phyloP scores from a whole-genome alignment of 345 rosid genomes.

The Brassica juncea region DNA sequence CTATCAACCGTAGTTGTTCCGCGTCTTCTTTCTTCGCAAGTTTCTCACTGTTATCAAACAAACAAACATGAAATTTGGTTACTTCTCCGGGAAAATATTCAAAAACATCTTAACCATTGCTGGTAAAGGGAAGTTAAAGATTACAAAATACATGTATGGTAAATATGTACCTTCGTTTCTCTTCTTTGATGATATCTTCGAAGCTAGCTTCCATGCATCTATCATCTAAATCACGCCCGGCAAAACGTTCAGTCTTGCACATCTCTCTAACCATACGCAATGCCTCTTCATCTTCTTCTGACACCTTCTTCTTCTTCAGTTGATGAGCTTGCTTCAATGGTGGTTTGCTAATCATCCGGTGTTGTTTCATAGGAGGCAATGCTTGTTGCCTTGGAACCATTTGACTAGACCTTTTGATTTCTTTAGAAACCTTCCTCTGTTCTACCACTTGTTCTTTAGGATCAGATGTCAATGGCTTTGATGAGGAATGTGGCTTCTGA shows the following conservation, averaged over 20 bases:
- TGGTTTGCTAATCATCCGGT: constrained; percentile 37
- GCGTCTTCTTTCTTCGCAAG: constrained; percentile 72
- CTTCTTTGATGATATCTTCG: constrained; percentile 73
- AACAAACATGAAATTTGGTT: constrained; percentile 8
- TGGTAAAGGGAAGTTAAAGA: neutral
- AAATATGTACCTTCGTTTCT: constrained; percentile 57
- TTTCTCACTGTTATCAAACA: constrained; percentile 51
- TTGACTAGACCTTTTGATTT: constrained; percentile 18
- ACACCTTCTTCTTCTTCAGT: constrained; percentile 41
- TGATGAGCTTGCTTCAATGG: neutral
- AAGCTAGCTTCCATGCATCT: constrained; percentile 76
- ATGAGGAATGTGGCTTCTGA: constrained; percentile 32
- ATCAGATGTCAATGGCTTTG: constrained; percentile 44
- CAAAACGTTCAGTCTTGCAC: constrained; percentile 39
- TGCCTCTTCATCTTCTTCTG: constrained; percentile 46
- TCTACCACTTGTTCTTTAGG: constrained; percentile 41
- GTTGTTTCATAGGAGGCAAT: constrained; percentile 44
- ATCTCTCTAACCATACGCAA: constrained; percentile 54
- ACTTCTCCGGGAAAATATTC: neutral
- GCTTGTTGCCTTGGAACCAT: neutral
- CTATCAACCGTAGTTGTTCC: constrained; percentile 60
- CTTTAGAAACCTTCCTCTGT: constrained; percentile 45
- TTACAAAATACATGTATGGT: neutral
- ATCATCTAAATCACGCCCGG: constrained; percentile 44
- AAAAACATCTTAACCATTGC: neutral